Evolutionary conservation across 108 stramenopile genomes (phyloP).

Genomic region (Fragilaria radians): DNA sequence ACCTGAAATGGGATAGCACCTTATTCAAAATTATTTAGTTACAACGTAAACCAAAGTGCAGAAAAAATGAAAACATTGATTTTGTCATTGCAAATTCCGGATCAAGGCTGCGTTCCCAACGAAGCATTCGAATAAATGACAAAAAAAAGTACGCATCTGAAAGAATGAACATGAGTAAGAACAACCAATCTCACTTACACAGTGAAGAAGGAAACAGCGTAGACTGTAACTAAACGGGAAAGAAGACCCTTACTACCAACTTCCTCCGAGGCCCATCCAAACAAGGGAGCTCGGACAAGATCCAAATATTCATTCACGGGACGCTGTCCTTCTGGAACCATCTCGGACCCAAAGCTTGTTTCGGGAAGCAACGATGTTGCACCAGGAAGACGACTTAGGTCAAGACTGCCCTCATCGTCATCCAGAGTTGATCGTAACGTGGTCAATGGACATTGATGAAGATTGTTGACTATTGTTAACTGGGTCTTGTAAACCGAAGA

Average conservation of each 20-base stretch:
- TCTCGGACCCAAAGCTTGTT: slow-evolving; percentile 78
- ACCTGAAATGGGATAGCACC: slow-evolving; percentile 75
- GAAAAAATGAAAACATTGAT: background rate
- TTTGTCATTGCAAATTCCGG: no score
- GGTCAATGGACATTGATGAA: no score
- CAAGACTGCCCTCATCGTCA: no score
- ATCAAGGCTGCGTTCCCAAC: background rate
- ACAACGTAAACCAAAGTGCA: background rate
- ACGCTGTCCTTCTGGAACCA: slow-evolving; percentile 67
- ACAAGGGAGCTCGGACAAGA: slow-evolving; percentile 54
- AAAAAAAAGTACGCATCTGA: background rate
- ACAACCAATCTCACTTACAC: slow-evolving; percentile 6
- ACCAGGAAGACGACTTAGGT: no score
- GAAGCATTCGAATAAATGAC: background rate
- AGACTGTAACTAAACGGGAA: slow-evolving; percentile 37
- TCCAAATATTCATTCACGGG: slow-evolving; percentile 83
- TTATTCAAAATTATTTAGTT: background rate
- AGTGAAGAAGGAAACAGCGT: slow-evolving; percentile 20
- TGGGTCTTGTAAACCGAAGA: no score
- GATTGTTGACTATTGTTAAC: no score
- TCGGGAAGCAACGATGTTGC: slow-evolving; percentile 32
- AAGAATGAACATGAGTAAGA: background rate
- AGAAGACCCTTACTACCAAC: slow-evolving; percentile 31
- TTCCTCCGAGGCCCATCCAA: slow-evolving; percentile 71
- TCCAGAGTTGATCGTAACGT: no score